These are phyloP conservation scores for Astragalus glycyphyllos DNA, from an alignment of 306 rosid species.

Conservation along the genomic window DNA sequence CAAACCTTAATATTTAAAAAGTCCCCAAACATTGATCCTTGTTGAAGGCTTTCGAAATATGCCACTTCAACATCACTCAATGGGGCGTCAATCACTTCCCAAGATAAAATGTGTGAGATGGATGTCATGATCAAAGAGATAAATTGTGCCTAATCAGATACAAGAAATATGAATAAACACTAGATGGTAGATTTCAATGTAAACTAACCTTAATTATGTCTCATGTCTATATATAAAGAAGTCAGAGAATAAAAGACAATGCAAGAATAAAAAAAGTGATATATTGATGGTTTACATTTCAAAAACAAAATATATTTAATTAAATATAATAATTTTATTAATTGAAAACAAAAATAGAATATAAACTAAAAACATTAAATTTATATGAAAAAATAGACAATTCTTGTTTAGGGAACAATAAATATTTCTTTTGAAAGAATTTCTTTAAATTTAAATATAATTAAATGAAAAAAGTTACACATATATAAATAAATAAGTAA, in stretches of 20 bases:
- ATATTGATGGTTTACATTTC: no score
- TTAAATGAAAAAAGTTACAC: no score
- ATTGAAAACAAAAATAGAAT: no score
- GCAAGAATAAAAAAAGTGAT: background rate
- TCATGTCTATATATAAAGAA: no score
- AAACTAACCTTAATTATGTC: no score
- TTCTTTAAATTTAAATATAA: no score
- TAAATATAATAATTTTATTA: no score
- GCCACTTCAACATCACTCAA: background rate
- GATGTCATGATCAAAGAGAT: background rate
- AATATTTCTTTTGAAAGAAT: no score
- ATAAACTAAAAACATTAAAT: no score
- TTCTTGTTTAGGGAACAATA: no score
- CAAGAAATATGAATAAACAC: background rate
- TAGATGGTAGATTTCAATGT: background rate
- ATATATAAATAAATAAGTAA: background rate
- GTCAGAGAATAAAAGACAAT: background rate
- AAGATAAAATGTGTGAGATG: background rate
- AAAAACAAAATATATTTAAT: no score
- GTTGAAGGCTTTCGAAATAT: background rate
- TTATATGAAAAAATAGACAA: no score
- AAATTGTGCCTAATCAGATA: background rate
- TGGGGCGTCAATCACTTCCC: background rate
- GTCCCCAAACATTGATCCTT: background rate
- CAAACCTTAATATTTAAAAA: background rate